A percentile compares a stretch with the other conserved stretches of the same genome.
phyloP scores from a whole-genome alignment of 2,329 filamentous ascomycete species.

The Clonostachys rosea region DNA sequence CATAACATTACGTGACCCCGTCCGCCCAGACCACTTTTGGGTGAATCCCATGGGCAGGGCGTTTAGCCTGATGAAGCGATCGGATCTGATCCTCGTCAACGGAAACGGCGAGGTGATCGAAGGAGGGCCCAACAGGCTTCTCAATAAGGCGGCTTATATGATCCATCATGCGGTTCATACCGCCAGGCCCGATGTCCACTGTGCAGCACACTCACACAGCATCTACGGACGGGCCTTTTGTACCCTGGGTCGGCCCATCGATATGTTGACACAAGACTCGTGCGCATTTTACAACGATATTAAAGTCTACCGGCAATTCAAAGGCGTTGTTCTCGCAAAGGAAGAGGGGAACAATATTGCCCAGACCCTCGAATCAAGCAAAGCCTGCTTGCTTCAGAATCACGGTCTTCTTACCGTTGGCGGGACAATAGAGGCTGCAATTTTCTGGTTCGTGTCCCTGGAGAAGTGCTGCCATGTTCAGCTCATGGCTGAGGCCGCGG shows the following conservation, averaged over 20 bases:
- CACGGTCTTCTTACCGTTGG: slow-evolving; percentile 63
- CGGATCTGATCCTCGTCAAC: slow-evolving; percentile 64
- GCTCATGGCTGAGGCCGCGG: slow-evolving; percentile 19
- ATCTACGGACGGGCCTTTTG: slow-evolving; percentile 56
- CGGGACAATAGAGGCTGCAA: slow-evolving; percentile 61
- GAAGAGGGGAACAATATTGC: slow-evolving; percentile 57
- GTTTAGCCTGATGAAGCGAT: slow-evolving; percentile 53
- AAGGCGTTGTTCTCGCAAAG: slow-evolving; percentile 53
- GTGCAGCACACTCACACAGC: slow-evolving; percentile 49
- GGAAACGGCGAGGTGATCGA: slow-evolving; percentile 57
- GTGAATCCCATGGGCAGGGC: slow-evolving; percentile 45
- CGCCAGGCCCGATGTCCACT: slow-evolving; percentile 47
- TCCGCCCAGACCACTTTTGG: slow-evolving; percentile 56
- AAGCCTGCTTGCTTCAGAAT: slow-evolving; percentile 54
- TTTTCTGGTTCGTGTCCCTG: slow-evolving; percentile 51
- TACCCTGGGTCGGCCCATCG: slow-evolving; percentile 53
- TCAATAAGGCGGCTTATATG: slow-evolving; percentile 7
- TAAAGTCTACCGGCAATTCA: slow-evolving; percentile 38
- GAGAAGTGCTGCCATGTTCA: slow-evolving; percentile 25
- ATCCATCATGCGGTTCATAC: slow-evolving; percentile 41
- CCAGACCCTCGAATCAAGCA: slow-evolving; percentile 47
- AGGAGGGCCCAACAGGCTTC: slow-evolving; percentile 37
- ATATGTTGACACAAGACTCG: slow-evolving; percentile 62
- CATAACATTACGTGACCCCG: slow-evolving; percentile 59
- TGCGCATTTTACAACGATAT: slow-evolving; percentile 53